Percentiles rank a stretch among this genome's conserved stretches.
These are phyloP conservation scores for Torrubiellomyces zombiae DNA, from an alignment of 2,329 filamentous ascomycete species.

Conservation along the genomic window DNA sequence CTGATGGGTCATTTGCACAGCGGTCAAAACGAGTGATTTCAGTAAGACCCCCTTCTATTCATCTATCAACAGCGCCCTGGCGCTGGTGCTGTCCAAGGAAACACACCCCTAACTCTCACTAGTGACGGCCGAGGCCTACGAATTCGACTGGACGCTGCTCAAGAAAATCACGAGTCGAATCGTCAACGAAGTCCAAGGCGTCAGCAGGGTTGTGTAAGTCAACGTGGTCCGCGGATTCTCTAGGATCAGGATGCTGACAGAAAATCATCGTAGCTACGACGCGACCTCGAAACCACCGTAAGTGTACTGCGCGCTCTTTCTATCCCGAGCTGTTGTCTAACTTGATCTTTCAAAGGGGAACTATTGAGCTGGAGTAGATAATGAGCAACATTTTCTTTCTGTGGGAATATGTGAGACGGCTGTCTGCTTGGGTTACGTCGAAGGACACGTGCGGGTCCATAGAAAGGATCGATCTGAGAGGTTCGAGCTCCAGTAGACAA, in stretches of 20 bases:
- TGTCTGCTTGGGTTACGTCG: too few relatives aligned
- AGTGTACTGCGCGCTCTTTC: not conserved
- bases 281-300: too few relatives aligned
- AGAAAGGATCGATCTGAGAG: too few relatives aligned
- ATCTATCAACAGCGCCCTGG: not conserved
- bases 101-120: conserved; percentile 31
- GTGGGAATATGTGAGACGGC: too few relatives aligned
- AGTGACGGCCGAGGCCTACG: conserved; percentile 58
- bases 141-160: conserved; percentile 49
- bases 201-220: conserved; percentile 54
- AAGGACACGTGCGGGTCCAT: too few relatives aligned
- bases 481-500: too few relatives aligned
- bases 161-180: conserved; percentile 48
- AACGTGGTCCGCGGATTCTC: conserved; percentile 11
- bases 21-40: conserved; percentile 4
- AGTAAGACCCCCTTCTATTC: too few relatives aligned
- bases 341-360: conserved; percentile 22
- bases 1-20: not conserved
- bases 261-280: too few relatives aligned
- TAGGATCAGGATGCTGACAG: not conserved
- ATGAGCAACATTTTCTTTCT: too few relatives aligned
- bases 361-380: conserved; percentile 65
- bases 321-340: conserved; percentile 1
- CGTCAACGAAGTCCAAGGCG: conserved; percentile 49
- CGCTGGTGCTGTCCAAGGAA: not conserved